Evolutionary conservation across 345 rosid species (phyloP), one percentile per base, ranked within the genome.

Genomic region (Fremontodendron californicum): DNA sequence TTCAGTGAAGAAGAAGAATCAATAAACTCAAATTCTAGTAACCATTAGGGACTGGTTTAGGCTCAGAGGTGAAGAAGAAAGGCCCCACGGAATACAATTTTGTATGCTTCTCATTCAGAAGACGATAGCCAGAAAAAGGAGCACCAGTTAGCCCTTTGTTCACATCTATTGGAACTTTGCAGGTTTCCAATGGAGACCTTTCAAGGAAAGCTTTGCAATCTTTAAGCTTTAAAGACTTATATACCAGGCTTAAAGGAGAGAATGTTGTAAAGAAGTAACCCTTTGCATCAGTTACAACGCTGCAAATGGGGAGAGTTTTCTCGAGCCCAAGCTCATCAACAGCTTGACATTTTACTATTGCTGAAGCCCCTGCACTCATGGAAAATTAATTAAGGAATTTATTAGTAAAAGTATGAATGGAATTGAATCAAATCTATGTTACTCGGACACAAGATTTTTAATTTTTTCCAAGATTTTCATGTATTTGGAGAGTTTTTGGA

Each of bases 141-240:
- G 86, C 82, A 71, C 92, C 92, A 10, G 73, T 66, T 7, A 89
- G 54, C 33, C 90, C 92, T 35, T 79, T 19, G 87, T 83, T 10
- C 82, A 54, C 60, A 54, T 54, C 29, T 54, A 13, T n/a, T 21
- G 60, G 90, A 66, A 82, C 71, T 40, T 84, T 79, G 73, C 95
- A 88, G 54, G 58, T 52, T 52, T 74, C 65, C 40, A 49, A 43
- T 13, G 95, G 87, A 78, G 92, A 86, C 46, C 54, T 23, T 39
- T 88, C 88, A 8, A 88, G 81, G 79, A 81, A 85, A 3, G 88
- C 89, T 67, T 78, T 86, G 87, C 95, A 91, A 21, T 82, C 86
- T 18, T 52, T 83, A 71, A 86, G 12, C 85, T n/a, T 82, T 86
- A 29, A 48, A 15, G 52, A 45, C 23, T 77, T n/a, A 10, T 76